Percentiles rank a stretch among this genome's conserved stretches.
phyloP scores from a whole-genome alignment of 805 yeast genomes.

The Nakazawaea pomicola region DNA sequence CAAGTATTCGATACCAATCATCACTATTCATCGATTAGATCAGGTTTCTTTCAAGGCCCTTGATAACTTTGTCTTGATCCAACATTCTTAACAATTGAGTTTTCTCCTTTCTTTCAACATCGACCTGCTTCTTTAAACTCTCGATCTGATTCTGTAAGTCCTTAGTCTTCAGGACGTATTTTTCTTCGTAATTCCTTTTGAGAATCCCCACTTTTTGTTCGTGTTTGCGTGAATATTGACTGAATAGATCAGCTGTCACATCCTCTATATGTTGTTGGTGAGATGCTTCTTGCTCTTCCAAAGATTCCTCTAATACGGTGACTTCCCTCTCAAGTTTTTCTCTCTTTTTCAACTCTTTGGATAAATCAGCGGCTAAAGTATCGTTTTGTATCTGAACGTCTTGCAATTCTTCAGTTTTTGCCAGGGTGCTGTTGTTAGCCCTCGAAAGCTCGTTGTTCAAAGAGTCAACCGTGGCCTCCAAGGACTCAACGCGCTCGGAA shows the following conservation, averaged over 20 bases:
- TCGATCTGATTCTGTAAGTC: slow-evolving; percentile 39
- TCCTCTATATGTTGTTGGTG: slow-evolving; percentile 52
- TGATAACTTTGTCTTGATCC: slow-evolving; percentile 27
- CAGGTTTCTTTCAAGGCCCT: not conserved
- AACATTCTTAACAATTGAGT: slow-evolving; percentile 42
- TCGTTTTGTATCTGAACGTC: not conserved
- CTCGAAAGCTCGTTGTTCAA: not conserved
- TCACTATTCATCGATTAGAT: too few species aligned
- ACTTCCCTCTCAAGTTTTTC: not conserved
- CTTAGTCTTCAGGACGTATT: slow-evolving; percentile 41
- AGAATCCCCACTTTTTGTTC: slow-evolving; percentile 62
- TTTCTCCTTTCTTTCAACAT: slow-evolving; percentile 52
- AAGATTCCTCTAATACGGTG: slow-evolving; percentile 20
- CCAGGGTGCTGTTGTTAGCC: not conserved
- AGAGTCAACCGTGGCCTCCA: not conserved
- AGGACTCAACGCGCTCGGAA: not conserved
- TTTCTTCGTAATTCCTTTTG: slow-evolving; percentile 53
- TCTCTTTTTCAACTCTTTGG: not conserved
- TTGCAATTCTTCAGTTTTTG: not conserved
- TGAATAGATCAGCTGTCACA: slow-evolving; percentile 64
- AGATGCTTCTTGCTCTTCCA: slow-evolving; percentile 37
- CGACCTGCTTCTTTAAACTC: slow-evolving; percentile 42
- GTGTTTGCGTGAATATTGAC: slow-evolving; percentile 73
- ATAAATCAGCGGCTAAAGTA: not conserved
- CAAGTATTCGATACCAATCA: too few species aligned